A percentile compares a stretch with the other conserved stretches of the same genome.
phyloP scores from a whole-genome alignment of 306 rosid genomes.

The Corylus americana region DNA sequence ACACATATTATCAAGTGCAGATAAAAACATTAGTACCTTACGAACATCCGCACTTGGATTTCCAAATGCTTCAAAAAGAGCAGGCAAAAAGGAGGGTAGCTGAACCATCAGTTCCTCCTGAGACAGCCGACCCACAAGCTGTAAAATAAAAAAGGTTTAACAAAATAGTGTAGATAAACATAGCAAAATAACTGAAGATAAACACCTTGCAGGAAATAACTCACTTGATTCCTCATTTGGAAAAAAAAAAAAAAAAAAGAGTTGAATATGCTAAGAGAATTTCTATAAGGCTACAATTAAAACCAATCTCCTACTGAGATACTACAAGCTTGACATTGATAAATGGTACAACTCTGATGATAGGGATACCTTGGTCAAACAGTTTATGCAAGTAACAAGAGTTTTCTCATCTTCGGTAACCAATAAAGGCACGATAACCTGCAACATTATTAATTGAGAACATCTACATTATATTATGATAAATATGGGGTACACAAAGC shows the following conservation, averaged over 20 bases:
- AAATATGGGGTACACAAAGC: constrained; percentile 19
- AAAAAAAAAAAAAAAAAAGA: background rate
- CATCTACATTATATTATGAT: background rate
- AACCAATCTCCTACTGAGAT: constrained; percentile 1
- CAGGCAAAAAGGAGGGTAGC: constrained; percentile 89
- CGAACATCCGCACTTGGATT: constrained; percentile 98
- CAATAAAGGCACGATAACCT: constrained; percentile 88
- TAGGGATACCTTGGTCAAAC: constrained; percentile 86
- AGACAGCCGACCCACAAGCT: constrained; percentile 90
- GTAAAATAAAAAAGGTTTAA: constrained; percentile 20
- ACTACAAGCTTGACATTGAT: background rate
- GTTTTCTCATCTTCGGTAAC: constrained; percentile 95
- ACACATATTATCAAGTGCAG: constrained; percentile 14
- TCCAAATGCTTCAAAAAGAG: constrained; percentile 96
- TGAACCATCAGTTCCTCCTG: constrained; percentile 87
- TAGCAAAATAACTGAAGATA: background rate
- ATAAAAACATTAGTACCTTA: constrained; percentile 55
- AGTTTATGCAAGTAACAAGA: constrained; percentile 85
- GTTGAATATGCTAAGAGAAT: background rate
- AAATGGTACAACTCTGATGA: constrained; percentile 14
- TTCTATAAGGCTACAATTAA: background rate
- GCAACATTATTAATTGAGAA: constrained; percentile 37
- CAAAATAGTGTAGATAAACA: constrained; percentile 2
- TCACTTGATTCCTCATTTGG: background rate
- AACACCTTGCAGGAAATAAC: background rate